Conservation (phyloP, 78 protist species). For the Protostelium mycophagum region DNA sequence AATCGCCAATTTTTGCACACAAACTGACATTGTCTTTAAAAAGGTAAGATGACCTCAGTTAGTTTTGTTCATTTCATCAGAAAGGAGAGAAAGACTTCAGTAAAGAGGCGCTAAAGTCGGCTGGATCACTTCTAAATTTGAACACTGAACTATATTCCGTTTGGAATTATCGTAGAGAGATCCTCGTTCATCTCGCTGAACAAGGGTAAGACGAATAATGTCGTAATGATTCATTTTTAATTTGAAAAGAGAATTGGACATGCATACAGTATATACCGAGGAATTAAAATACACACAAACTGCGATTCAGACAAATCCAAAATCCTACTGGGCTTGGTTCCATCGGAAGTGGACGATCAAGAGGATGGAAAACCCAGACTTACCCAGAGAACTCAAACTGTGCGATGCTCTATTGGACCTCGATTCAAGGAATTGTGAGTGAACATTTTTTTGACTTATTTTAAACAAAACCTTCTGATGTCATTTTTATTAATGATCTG, state of each 20-base stretch:
- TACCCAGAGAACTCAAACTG: conserved; percentile 53
- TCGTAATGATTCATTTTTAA: not conserved
- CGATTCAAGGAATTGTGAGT: conserved; percentile 87
- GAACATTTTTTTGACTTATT: not conserved
- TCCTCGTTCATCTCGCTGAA: conserved; percentile 14
- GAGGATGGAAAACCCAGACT: conserved; percentile 26
- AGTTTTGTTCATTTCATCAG: not conserved
- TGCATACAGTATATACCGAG: conserved; percentile 15
- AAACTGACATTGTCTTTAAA: not conserved
- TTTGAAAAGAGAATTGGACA: conserved; percentile 12
- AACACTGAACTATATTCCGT: conserved; percentile 84
- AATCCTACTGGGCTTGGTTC: conserved; percentile 68
- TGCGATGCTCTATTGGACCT: conserved; percentile 51
- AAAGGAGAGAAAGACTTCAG: not conserved
- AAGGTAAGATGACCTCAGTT: not conserved
- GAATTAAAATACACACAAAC: conserved; percentile 35
- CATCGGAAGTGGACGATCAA: conserved; percentile 54
- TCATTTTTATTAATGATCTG: not conserved
- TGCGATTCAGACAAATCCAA: conserved; percentile 35
- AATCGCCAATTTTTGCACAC: not conserved
- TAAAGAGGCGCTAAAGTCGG: conserved; percentile 13
- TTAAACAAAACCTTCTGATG: not conserved
- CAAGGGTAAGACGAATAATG: not conserved
- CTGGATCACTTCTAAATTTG: conserved; percentile 36
- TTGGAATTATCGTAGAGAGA: conserved; percentile 81